Evolutionary conservation across 2,329 filamentous ascomycete species (phyloP), one percentile per base, ranked within the genome.

Genomic region (Talaromyces amestolkiae): DNA sequence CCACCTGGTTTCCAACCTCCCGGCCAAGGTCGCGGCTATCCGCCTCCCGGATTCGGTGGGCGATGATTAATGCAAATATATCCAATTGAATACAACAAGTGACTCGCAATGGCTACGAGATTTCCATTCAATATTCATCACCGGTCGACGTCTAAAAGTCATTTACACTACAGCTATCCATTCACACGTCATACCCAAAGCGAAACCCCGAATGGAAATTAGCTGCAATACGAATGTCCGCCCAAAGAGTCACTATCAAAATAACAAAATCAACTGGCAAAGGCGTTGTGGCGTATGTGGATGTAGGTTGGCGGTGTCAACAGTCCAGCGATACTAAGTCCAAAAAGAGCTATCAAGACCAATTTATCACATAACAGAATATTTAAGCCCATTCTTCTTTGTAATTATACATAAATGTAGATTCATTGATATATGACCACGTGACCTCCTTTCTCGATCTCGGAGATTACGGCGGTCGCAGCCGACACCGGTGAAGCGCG

Each of bases 1-100:
- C 89, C 90, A 47, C 82, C 85, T 66, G 91, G 91, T 68, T 94
- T 94, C 81, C 90, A 92, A 79, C 88, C 90, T 66, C 87, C 88
- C 7, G 80, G 80, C 9, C 79, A 79, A 70, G 83, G 82, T 62
- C 79, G 82, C 69, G 82, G 82, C 62, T 84, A 79, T 70, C 83
- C 83, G 61, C 83, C 83, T 45, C 81, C 81, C 58, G 82, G 82
- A 39, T 83, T 83, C 71, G 79, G 78, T 68, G 78, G 79, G 65
- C 73, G 78, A 71, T 80, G 73, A 69, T 65, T 64, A 67, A 64
- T 64, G 22, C 37, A 45, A 56, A 45, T 43, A 64, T 56, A 63
- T 47, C 56, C 47, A n/a, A 45, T 63, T 56, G 47, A 43, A 63
- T 47, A 19, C 49, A 63, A 56, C 10, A 24, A 37, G 27, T 56